These are phyloP conservation scores for Lactarius sp. DNA, from an alignment of 768 basidiomycete species.

Conservation along the genomic window DNA sequence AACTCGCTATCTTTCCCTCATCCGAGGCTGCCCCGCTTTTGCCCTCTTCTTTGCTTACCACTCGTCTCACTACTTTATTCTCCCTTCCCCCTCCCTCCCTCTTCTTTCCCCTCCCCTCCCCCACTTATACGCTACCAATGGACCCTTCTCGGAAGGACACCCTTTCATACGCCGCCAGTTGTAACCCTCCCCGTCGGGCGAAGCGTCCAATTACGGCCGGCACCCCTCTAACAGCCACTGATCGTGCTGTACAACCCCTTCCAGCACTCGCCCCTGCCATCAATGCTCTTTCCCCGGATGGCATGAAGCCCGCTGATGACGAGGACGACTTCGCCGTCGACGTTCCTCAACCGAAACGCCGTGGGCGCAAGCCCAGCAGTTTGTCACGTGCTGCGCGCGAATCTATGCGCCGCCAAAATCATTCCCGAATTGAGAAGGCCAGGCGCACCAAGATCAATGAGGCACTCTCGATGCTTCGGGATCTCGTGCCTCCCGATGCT, in stretches of 20 bases:
- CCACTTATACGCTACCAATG: neutral
- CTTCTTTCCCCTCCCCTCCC: neutral
- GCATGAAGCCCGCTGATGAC: slow-evolving; percentile 22
- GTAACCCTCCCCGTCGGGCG: slow-evolving; percentile 44
- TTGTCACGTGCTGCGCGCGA: slow-evolving; percentile 76
- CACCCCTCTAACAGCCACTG: neutral
- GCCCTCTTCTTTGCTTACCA: neutral
- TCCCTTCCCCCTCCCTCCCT: neutral
- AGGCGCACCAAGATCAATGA: slow-evolving; percentile 95
- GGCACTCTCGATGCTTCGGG: slow-evolving; percentile 69
- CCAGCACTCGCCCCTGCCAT: slow-evolving; percentile 26
- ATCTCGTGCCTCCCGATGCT: slow-evolving; percentile 57
- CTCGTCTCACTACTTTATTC: slow-evolving; percentile 1
- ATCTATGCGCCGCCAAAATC: slow-evolving; percentile 86
- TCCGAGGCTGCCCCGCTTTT: slow-evolving; percentile 7
- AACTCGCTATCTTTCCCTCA: neutral
- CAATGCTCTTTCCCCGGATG: slow-evolving; percentile 3
- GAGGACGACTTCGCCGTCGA: slow-evolving; percentile 29
- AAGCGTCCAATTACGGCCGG: slow-evolving; percentile 33
- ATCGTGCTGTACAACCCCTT: slow-evolving; percentile 9
- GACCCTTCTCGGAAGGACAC: slow-evolving; percentile 24
- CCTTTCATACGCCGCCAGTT: slow-evolving; percentile 34
- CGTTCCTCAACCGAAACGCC: slow-evolving; percentile 47
- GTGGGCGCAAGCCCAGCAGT: slow-evolving; percentile 66
- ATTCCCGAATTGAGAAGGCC: slow-evolving; percentile 92